Evolutionary conservation across 768 basidiomycete species (phyloP), one percentile per base, ranked within the genome.

Genomic region (Suillus alpinus): DNA sequence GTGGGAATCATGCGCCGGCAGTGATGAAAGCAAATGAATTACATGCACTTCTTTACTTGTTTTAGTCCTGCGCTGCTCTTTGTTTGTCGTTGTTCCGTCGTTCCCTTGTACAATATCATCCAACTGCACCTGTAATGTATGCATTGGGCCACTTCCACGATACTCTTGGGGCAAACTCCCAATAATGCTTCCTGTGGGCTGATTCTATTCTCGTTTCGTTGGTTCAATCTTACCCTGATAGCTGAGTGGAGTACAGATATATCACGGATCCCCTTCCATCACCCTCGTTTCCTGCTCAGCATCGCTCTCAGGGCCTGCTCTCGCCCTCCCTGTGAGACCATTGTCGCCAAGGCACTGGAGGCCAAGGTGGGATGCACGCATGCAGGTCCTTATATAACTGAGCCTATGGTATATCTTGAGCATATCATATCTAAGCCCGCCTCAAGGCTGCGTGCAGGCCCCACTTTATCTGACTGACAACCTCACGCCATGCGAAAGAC

Each of bases 1-100:
- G 86, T 94, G 47, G 91, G 92, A 26, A 82, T 94, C 67, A 86
- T 80, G 71, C 82, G 86, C 50, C 80, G 91, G 59, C 81, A 84
- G 59, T 43, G 5, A 62, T 60, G 75, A 57, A 62, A 58, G 36
- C 18, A 20, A 50, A 51, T n/a, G 32, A 31, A 23, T 29, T 26
- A 1, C 44, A 34, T 36, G 23, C 23, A 26, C 36, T 44, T 3
- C 2, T 12, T 46, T 5, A 12, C 44, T 26, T 39, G 14, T 39
- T 53, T 55, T 26, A 2, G 36, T 26, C 5, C 26, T 39, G 16
- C 6, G 6, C 37, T 26, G 10, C 36, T 23, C 8, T 53, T 37
- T 53, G 20, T 53, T 39, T 39, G 26, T 26, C 9, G 37, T 55
- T 39, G 36, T 26, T 26, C 16, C 16, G 14, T 18, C 18, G 18